These are phyloP conservation scores for Silene conica DNA, from an alignment of 148 eudicot species.

Conservation along the genomic window DNA sequence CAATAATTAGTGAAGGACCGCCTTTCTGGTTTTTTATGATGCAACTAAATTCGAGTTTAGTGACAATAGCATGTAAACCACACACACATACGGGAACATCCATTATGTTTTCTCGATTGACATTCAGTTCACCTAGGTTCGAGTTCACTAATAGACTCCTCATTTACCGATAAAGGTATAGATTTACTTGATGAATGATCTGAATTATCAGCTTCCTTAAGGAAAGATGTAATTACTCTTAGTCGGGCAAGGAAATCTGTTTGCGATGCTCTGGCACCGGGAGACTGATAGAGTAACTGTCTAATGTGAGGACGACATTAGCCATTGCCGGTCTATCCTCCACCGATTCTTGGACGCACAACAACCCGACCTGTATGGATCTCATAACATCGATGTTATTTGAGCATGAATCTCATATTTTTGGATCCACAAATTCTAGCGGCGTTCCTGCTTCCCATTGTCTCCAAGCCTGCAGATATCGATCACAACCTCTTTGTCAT, in stretches of 20 bases:
- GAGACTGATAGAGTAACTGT: slow-evolving; percentile 24
- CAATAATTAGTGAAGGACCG: too few species aligned
- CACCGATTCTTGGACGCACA: slow-evolving; percentile 46
- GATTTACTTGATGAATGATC: slow-evolving; percentile 1
- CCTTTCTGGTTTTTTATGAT: too few species aligned
- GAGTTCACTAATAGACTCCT: slow-evolving; percentile 16
- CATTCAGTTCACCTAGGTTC: slow-evolving; percentile 10
- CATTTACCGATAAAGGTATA: neutral
- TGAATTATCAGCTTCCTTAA: neutral
- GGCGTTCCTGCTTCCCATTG: slow-evolving; percentile 10
- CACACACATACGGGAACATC: too few species aligned
- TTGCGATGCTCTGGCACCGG: slow-evolving; percentile 27
- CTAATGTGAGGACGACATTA: slow-evolving; percentile 30
- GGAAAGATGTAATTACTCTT: neutral
- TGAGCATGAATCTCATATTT: slow-evolving; percentile 17
- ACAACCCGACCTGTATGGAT: slow-evolving; percentile 44
- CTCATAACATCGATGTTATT: slow-evolving; percentile 25
- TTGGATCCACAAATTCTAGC: neutral
- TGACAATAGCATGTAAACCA: too few species aligned
- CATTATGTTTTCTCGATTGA: too few species aligned
- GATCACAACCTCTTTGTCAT: too few species aligned
- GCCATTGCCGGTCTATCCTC: slow-evolving; percentile 46
- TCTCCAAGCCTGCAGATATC: slow-evolving; percentile 22
- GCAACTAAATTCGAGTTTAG: too few species aligned
- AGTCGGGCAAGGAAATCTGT: slow-evolving; percentile 22